These are phyloP conservation scores for Puccinia horiana DNA, from an alignment of 1,284 basidiomycete genomes.

Conservation along the genomic window DNA sequence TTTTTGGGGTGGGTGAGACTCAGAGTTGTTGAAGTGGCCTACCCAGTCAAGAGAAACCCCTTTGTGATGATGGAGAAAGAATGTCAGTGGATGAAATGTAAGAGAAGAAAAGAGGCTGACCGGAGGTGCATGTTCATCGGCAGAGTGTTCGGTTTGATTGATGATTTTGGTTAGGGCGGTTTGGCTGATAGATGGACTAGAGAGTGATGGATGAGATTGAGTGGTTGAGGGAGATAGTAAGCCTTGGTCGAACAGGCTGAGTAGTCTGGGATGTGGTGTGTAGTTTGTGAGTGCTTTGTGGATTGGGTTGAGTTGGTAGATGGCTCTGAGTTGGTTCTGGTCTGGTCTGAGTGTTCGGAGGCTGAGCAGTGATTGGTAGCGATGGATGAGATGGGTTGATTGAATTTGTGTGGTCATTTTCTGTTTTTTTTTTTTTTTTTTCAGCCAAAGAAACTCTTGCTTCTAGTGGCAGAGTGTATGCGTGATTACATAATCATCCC, in stretches of 20 bases:
- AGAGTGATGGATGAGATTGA: background rate
- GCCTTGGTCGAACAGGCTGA: constrained; percentile 31
- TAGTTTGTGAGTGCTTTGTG: constrained; percentile 30
- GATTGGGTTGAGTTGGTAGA: constrained; percentile 35
- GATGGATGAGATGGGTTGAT: constrained; percentile 32
- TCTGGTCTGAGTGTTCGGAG: constrained; percentile 8
- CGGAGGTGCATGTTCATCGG: constrained; percentile 16
- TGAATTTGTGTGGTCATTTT: constrained; percentile 12
- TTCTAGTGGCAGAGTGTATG: too few relatives aligned
- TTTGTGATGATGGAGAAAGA: background rate
- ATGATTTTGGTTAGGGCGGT: constrained; percentile 23
- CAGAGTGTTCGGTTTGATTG: constrained; percentile 5
- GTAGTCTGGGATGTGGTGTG: constrained; percentile 31
- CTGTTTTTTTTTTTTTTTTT: background rate
- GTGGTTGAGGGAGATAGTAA: background rate
- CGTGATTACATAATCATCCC: too few relatives aligned
- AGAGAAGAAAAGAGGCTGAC: background rate
- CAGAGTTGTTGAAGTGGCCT: background rate
- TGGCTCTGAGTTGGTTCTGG: constrained; percentile 5
- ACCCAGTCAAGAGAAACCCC: constrained; percentile 40
- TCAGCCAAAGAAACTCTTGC: too few relatives aligned
- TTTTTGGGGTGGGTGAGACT: background rate
- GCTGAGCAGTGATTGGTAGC: constrained; percentile 16
- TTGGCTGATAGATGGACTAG: background rate
- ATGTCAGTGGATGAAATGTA: background rate